These are phyloP conservation scores for Ascochyta rabiei DNA, from an alignment of 2,329 filamentous ascomycete species.

Conservation along the genomic window DNA sequence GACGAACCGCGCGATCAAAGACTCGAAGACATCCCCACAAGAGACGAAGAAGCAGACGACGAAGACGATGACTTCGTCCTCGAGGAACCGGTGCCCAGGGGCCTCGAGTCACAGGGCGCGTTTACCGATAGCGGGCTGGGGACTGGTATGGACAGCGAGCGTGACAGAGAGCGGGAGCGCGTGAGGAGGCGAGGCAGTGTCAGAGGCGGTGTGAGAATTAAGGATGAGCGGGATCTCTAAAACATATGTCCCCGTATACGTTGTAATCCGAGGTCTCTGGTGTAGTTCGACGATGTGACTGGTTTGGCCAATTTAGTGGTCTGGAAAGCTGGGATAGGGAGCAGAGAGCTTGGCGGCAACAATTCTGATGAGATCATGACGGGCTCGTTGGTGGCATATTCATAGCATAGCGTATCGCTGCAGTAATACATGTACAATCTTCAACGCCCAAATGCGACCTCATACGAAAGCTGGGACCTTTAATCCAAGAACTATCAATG, in stretches of 20 bases:
- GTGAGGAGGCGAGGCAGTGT: constrained; percentile 21
- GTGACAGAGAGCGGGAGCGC: constrained; percentile 24
- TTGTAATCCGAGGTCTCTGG: neutral
- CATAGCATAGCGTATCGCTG: neutral
- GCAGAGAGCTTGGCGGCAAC: neutral
- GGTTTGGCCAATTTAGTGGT: neutral
- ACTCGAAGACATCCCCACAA: constrained; percentile 29
- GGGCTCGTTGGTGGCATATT: neutral
- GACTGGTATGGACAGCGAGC: constrained; percentile 52
- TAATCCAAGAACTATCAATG: too few species aligned
- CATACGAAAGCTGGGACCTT: too few species aligned
- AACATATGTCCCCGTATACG: neutral
- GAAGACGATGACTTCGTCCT: constrained; percentile 53
- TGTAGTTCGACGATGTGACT: neutral
- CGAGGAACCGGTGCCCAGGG: constrained; percentile 33
- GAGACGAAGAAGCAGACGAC: constrained; percentile 51
- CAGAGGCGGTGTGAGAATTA: neutral
- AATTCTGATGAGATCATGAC: neutral
- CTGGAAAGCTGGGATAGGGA: neutral
- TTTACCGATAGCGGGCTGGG: constrained; percentile 55
- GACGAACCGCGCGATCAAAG: constrained; percentile 20
- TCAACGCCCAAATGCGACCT: neutral
- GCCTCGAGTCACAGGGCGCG: constrained; percentile 11
- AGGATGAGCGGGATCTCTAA: neutral
- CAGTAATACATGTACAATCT: constrained; percentile 2